Conservation (phyloP, 768 basidiomycete genomes). For the Tephrocybe rancida region DNA sequence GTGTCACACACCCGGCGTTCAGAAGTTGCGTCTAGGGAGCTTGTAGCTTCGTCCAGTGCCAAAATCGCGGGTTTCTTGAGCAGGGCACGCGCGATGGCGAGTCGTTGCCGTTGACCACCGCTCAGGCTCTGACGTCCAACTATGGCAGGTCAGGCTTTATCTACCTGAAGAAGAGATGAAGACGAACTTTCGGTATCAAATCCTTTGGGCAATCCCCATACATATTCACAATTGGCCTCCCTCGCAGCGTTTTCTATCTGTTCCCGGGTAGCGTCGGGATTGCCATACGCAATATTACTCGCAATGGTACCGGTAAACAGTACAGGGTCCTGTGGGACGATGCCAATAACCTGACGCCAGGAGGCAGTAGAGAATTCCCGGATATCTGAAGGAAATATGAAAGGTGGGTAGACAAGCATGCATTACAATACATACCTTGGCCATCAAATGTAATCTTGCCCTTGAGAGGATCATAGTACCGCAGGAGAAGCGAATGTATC, state of each 20-base stretch:
- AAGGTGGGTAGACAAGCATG: neutral
- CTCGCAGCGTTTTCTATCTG: slow-evolving; percentile 88
- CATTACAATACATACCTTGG: slow-evolving; percentile 57
- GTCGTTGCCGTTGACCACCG: slow-evolving; percentile 80
- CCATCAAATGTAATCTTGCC: slow-evolving; percentile 87
- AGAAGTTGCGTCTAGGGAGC: slow-evolving; percentile 85
- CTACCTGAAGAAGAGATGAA: neutral
- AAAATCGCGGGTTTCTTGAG: slow-evolving; percentile 88
- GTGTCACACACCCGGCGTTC: slow-evolving; percentile 66
- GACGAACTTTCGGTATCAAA: slow-evolving; percentile 89
- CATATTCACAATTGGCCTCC: slow-evolving; percentile 94
- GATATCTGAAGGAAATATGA: slow-evolving; percentile 58
- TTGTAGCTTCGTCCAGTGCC: slow-evolving; percentile 89
- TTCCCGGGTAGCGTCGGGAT: slow-evolving; percentile 70
- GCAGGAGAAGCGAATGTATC: slow-evolving; percentile 80
- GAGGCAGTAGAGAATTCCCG: slow-evolving; percentile 81
- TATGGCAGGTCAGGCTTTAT: slow-evolving; percentile 23
- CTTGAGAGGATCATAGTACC: slow-evolving; percentile 88
- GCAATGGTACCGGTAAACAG: slow-evolving; percentile 93
- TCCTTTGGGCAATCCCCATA: slow-evolving; percentile 92
- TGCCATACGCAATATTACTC: slow-evolving; percentile 92
- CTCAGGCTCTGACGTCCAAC: slow-evolving; percentile 72
- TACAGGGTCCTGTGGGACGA: slow-evolving; percentile 95
- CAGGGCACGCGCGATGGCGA: slow-evolving; percentile 85
- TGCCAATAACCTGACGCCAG: slow-evolving; percentile 87